Conservation (phyloP, 768 basidiomycete species). For the Piloderma croceum region DNA sequence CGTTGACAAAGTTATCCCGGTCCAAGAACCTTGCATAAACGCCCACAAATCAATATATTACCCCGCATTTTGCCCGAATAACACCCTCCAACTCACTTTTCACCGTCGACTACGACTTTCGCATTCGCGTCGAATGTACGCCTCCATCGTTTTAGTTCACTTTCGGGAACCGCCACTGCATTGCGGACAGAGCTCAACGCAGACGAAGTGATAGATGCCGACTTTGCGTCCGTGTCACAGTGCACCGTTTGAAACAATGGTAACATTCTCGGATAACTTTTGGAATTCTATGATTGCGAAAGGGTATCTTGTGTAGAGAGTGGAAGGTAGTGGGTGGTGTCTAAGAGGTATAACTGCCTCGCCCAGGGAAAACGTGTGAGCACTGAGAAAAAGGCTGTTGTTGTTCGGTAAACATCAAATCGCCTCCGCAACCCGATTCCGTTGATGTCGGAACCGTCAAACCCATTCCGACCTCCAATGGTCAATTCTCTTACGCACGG, state of each 20-base stretch:
- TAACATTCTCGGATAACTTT: too few species aligned
- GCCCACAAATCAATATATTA: too few species aligned
- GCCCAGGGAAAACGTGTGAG: too few species aligned
- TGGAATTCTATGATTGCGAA: too few species aligned
- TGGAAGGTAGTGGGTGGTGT: too few species aligned
- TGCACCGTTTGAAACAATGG: conserved; percentile 51
- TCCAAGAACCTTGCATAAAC: conserved; percentile 66
- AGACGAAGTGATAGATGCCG: conserved; percentile 43
- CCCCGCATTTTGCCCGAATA: conserved; percentile 19
- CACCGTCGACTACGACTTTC: conserved; percentile 61
- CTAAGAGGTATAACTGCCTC: too few species aligned
- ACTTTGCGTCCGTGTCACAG: conserved; percentile 43
- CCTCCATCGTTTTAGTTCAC: conserved; percentile 83
- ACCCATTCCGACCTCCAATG: too few species aligned
- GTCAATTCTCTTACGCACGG: neutral
- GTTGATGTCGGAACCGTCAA: too few species aligned
- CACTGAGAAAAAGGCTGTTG: too few species aligned
- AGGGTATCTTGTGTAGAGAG: too few species aligned
- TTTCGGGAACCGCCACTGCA: conserved; percentile 69
- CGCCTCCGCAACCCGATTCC: too few species aligned
- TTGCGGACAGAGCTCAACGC: conserved; percentile 63
- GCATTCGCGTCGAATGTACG: conserved; percentile 83
- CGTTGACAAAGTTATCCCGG: conserved; percentile 85
- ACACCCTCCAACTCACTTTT: conserved; percentile 57
- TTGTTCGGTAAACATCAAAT: too few species aligned